phyloP scores from a whole-genome alignment of 2,329 filamentous ascomycete genomes.

The Incumbomyces lentus region DNA sequence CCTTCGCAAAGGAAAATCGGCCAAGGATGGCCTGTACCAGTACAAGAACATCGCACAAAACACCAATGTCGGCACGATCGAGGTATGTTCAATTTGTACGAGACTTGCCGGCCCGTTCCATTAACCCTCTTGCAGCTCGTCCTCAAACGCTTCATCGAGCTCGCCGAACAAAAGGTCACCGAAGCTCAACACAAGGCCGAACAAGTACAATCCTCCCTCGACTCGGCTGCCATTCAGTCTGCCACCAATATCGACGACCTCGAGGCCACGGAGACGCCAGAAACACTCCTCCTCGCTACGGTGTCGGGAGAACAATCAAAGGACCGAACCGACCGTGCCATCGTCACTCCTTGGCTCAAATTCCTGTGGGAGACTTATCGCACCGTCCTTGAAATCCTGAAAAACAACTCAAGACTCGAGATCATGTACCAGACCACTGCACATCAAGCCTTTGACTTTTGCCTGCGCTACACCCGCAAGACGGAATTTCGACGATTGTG shows the following conservation, averaged over 20 bases:
- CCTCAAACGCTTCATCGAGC: slow-evolving; percentile 94
- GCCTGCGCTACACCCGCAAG: slow-evolving; percentile 95
- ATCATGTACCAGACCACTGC: slow-evolving; percentile 97
- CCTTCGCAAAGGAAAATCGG: slow-evolving; percentile 93
- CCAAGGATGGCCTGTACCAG: slow-evolving; percentile 97
- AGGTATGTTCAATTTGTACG: slow-evolving; percentile 44
- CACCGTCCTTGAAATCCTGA: slow-evolving; percentile 93
- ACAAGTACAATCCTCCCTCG: slow-evolving; percentile 79
- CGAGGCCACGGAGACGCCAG: slow-evolving; percentile 92
- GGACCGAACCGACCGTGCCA: slow-evolving; percentile 93
- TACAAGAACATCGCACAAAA: slow-evolving; percentile 99
- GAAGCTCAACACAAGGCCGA: slow-evolving; percentile 93
- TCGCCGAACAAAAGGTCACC: slow-evolving; percentile 91
- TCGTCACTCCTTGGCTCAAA: slow-evolving; percentile 98
- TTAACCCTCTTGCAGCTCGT: slow-evolving; percentile 51
- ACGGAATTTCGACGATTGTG: slow-evolving; percentile 98
- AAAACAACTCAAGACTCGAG: slow-evolving; percentile 96
- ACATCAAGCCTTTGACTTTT: slow-evolving; percentile 97
- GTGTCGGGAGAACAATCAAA: slow-evolving; percentile 96
- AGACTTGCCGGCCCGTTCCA: no score
- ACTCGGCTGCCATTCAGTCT: slow-evolving; percentile 51
- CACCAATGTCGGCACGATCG: slow-evolving; percentile 95
- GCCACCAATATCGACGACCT: slow-evolving; percentile 72
- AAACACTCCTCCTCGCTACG: slow-evolving; percentile 94
- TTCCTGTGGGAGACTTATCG: slow-evolving; percentile 99